These are phyloP conservation scores for Durio zibethinus DNA, from an alignment of 345 rosid genomes.

Conservation along the genomic window DNA sequence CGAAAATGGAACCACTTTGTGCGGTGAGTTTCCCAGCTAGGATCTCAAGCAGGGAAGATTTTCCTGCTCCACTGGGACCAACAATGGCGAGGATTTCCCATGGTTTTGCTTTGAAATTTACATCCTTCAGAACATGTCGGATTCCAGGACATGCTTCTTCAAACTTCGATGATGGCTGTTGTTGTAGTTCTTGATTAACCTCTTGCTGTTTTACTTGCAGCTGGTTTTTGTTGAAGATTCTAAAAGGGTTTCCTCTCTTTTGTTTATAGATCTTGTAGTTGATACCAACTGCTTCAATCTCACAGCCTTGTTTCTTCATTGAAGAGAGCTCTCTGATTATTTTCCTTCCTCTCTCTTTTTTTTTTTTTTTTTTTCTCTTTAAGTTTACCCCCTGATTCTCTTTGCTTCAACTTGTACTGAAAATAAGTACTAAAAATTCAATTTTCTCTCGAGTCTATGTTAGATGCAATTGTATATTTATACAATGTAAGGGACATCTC, in stretches of 20 bases:
- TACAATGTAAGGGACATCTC: no score
- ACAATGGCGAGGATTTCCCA: constrained; percentile 93
- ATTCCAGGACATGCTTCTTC: constrained; percentile 27
- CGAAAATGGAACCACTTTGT: constrained; percentile 56
- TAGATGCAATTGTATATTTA: no score
- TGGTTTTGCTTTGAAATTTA: constrained; percentile 79
- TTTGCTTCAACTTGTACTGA: neutral
- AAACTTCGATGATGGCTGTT: constrained; percentile 16
- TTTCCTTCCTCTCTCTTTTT: no score
- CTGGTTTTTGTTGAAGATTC: constrained; percentile 21
- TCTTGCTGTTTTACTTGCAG: no score
- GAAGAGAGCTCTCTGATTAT: constrained; percentile 28
- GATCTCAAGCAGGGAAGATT: constrained; percentile 80
- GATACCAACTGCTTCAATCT: constrained; percentile 74
- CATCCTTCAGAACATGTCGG: constrained; percentile 61
- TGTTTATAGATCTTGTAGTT: constrained; percentile 46
- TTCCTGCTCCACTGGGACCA: constrained; percentile 98
- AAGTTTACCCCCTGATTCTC: constrained; percentile 9
- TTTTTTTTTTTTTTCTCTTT: neutral
- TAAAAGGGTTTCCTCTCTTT: constrained; percentile 29
- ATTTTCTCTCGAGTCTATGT: no score
- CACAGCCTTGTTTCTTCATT: constrained; percentile 86
- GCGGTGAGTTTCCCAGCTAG: constrained; percentile 66
- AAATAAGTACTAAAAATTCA: neutral
- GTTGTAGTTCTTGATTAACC: constrained; percentile 18